phyloP scores from a whole-genome alignment of 805 yeast species.

The Ogataea henricii region DNA sequence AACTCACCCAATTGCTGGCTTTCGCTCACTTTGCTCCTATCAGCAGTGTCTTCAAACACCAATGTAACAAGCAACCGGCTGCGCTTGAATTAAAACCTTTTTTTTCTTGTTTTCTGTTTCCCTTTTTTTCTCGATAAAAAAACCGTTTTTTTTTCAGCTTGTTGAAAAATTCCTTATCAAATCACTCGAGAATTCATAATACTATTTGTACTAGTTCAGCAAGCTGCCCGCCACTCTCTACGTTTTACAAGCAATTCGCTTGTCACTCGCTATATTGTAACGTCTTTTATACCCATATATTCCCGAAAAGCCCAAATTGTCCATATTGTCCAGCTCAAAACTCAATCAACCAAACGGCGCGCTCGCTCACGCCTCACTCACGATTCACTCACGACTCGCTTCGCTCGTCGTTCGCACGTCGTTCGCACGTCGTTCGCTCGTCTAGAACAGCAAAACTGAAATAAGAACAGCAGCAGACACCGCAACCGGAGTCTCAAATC shows the following conservation, averaged over 20 bases:
- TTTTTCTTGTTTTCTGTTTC: no score
- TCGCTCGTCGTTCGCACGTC: not conserved
- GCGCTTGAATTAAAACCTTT: no score
- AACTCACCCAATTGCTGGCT: not conserved
- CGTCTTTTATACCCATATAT: not conserved
- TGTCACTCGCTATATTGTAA: not conserved
- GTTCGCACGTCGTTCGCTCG: no score
- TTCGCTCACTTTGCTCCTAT: not conserved
- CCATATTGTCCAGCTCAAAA: not conserved
- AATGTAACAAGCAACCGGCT: not conserved
- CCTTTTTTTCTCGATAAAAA: no score
- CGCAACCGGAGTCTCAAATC: constrained; percentile 1
- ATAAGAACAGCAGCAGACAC: constrained; percentile 6
- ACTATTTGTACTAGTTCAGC: not conserved
- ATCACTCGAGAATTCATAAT: not conserved
- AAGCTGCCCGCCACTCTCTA: not conserved
- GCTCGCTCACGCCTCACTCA: no score
- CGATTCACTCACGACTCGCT: not conserved
- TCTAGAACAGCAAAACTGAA: constrained; percentile 1
- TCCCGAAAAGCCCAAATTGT: no score
- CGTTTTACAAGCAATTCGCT: not conserved
- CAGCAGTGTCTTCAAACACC: not conserved
- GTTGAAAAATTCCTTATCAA: not conserved
- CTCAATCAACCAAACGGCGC: no score
- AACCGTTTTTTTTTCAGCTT: not conserved